Conservation (phyloP, 805 yeast species). For the Wickerhamiella australiensis region DNA sequence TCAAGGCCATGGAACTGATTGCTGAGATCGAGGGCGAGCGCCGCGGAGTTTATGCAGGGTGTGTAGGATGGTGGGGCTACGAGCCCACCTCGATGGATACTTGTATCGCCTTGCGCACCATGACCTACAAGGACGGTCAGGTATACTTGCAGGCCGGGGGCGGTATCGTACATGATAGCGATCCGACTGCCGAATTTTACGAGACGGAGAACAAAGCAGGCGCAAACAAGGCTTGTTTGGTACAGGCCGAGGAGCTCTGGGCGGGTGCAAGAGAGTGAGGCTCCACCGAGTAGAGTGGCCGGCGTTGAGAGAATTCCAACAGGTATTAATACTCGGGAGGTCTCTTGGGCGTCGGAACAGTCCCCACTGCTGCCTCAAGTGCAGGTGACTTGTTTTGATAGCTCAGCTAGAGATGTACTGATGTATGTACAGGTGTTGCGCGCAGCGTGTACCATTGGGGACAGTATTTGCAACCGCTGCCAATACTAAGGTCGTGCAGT, state of each 20-base stretch:
- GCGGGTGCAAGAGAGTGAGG: not conserved
- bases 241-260: conserved; percentile 67
- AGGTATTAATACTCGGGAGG: too few species aligned
- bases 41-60: conserved; percentile 96
- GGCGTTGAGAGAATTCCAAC: too few species aligned
- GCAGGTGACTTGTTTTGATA: too few species aligned
- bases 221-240: conserved; percentile 80
- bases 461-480: too few species aligned
- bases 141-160: conserved; percentile 98
- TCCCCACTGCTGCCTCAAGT: too few species aligned
- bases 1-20: conserved; percentile 89
- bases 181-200: conserved; percentile 86
- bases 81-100: conserved; percentile 94
- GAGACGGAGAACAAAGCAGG: conserved; percentile 97
- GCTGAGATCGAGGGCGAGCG: conserved; percentile 82
- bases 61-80: conserved; percentile 96
- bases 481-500: too few species aligned
- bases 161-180: conserved; percentile 92
- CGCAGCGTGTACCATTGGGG: too few species aligned
- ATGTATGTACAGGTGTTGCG: too few species aligned
- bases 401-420: too few species aligned
- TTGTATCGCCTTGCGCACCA: conserved; percentile 92
- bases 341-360: too few species aligned
- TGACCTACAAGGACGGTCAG: conserved; percentile 82
- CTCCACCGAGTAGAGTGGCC: not conserved